Conservation (phyloP, 1,284 basidiomycete genomes). For the Blastosporella zonata region DNA sequence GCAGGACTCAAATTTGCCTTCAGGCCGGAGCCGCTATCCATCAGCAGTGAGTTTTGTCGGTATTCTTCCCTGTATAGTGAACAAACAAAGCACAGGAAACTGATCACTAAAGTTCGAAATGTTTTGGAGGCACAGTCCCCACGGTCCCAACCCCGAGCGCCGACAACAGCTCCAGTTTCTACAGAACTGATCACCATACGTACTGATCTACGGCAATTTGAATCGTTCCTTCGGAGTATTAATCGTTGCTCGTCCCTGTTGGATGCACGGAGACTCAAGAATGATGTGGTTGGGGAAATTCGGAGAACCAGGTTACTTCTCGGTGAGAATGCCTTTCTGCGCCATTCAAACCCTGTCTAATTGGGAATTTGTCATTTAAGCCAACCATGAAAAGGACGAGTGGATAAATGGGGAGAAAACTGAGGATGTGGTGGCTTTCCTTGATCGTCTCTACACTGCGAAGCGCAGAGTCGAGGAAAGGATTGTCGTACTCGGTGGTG, state of each 20-base stretch:
- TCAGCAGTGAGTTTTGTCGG: conserved; percentile 69
- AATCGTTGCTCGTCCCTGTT: conserved; percentile 76
- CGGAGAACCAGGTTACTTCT: conserved; percentile 70
- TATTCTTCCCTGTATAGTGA: background rate
- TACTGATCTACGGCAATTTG: conserved; percentile 80
- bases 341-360: conserved; percentile 1
- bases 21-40: conserved; percentile 87
- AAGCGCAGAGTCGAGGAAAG: conserved; percentile 83
- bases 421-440: conserved; percentile 81
- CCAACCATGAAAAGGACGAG: conserved; percentile 79
- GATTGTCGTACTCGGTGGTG: conserved; percentile 70
- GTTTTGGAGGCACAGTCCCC: conserved; percentile 81
- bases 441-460: conserved; percentile 86
- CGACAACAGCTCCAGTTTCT: conserved; percentile 36
- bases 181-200: conserved; percentile 74
- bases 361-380: conserved; percentile 32
- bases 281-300: conserved; percentile 87
- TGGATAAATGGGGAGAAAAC: conserved; percentile 82
- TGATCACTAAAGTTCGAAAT: conserved; percentile 82
- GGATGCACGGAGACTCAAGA: conserved; percentile 87
- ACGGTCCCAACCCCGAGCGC: conserved; percentile 39
- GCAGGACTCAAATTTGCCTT: conserved; percentile 17
- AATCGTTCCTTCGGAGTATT: conserved; percentile 86
- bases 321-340: conserved; percentile 39
- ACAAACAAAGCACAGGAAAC: conserved; percentile 46